Conservation (phyloP, 352 stramenopile species). For the Phytopythium chamaehyphon region DNA sequence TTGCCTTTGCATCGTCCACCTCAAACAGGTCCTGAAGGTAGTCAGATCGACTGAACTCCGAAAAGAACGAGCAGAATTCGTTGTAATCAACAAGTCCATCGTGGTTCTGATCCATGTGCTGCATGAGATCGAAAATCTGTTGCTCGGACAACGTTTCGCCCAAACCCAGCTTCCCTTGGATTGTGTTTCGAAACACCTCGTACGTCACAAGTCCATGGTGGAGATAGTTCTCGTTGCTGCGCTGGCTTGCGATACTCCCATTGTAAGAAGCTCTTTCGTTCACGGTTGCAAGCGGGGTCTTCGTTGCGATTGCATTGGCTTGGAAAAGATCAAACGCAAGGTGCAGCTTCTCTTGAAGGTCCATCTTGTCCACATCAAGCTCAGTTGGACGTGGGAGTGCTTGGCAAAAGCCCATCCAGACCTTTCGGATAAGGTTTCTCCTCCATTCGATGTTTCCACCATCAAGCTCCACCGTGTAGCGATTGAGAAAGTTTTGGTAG, state of each 20-base stretch:
- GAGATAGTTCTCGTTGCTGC: conserved; percentile 44
- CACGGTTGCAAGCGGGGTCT: conserved; percentile 11
- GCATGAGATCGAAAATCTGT: conserved; percentile 93
- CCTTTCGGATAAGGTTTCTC: conserved; percentile 56
- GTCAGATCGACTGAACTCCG: conserved; percentile 65
- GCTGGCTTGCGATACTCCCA: conserved; percentile 24
- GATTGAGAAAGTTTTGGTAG: conserved; percentile 73
- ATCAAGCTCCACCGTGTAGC: conserved; percentile 66
- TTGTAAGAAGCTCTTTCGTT: conserved; percentile 21
- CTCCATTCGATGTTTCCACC: conserved; percentile 60
- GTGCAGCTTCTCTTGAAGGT: conserved; percentile 56
- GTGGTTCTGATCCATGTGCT: conserved; percentile 88
- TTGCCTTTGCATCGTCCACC: conserved; percentile 63
- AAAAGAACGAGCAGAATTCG: conserved; percentile 89
- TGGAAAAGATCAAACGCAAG: conserved; percentile 73
- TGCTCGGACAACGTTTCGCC: conserved; percentile 73
- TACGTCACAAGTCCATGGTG: conserved; percentile 62
- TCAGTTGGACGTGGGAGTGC: conserved; percentile 35
- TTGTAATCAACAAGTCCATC: conserved; percentile 88
- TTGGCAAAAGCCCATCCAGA: conserved; percentile 68
- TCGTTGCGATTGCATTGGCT: conserved; percentile 16
- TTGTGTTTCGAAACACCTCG: conserved; percentile 70
- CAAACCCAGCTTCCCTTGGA: conserved; percentile 57
- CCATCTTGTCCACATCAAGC: conserved; percentile 42
- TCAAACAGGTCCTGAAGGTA: conserved; percentile 78